These are phyloP conservation scores for Daldinia caldariorum DNA, from an alignment of 495 filamentous ascomycete genomes.

Conservation along the genomic window DNA sequence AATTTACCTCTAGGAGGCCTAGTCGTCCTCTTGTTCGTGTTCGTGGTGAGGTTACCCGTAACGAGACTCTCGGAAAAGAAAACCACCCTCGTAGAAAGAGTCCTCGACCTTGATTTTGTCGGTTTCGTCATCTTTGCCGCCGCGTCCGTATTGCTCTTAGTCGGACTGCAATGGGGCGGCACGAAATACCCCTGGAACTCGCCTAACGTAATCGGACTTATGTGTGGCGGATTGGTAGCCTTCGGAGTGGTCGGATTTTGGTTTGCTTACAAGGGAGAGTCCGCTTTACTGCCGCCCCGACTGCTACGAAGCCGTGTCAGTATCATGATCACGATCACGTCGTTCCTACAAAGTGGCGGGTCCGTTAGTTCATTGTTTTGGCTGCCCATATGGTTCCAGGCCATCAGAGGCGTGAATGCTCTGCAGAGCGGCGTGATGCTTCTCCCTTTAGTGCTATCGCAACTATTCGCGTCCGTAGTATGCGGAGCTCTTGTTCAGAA, in stretches of 20 bases:
- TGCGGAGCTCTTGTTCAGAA: constrained; percentile 54
- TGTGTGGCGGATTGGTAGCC: constrained; percentile 56
- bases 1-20: constrained; percentile 33
- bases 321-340: constrained; percentile 43
- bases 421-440: constrained; percentile 61
- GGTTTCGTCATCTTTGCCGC: constrained; percentile 60
- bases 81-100: constrained; percentile 10
- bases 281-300: constrained; percentile 50
- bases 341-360: constrained; percentile 39
- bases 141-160: constrained; percentile 55
- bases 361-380: constrained; percentile 48
- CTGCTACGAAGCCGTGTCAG: constrained; percentile 42
- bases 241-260: constrained; percentile 55
- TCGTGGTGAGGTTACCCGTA: constrained; percentile 32
- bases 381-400: constrained; percentile 75
- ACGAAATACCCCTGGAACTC: constrained; percentile 58
- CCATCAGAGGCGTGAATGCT: constrained; percentile 59
- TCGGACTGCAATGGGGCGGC: constrained; percentile 64
- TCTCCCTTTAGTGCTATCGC: constrained; percentile 62
- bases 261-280: constrained; percentile 57
- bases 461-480: constrained; percentile 58
- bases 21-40: constrained; percentile 34
- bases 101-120: constrained; percentile 56
- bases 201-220: constrained; percentile 48
- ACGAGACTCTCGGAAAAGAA: constrained; percentile 21